Evolutionary conservation across 805 yeast genomes (phyloP), one percentile per base, ranked within the genome.

Genomic region (Wickerhamomyces bovis): DNA sequence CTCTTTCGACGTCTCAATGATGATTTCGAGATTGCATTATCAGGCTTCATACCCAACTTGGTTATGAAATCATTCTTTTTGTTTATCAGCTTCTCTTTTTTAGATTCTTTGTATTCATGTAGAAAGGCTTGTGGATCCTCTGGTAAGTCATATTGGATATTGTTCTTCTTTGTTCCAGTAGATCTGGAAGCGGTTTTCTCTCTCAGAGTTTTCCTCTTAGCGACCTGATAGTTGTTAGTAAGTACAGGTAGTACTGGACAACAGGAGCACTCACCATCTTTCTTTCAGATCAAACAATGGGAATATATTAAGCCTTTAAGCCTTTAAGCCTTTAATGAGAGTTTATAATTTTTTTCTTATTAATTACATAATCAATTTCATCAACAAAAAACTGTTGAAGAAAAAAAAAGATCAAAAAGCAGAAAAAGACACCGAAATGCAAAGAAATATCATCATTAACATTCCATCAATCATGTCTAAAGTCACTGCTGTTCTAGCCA

Each of bases 1-100:
- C 86, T 78, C 55, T 82, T 81, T 53, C 88, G 73, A 62, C 83
- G 73, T 58, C 88, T 73, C 3, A 75, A 51, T 0, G 89, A 70
- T 6, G 88, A 80, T 60, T 85, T 85, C 19, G 89, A 81, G 39
- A 85, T 71, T 20, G 77, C 76, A 16, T 38, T 31, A 18, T 41
- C 58, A 6, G 62, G 53, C 43, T 65, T 67, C 48, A 62, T 58
- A 23, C 65, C 67, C 48, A 73, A 68, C 44, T 62, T 68, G 35
- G 65, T 69, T 25, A 70, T 61, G 52, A 76, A 71, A 28, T 60
- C 60, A 28, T 58, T 61, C 28, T 71, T 57, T 52, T 70, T 75
- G 28, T 58, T 64, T 39, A 52, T 56, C 41, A 69, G 75, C 51
- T 78, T 81, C 20, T 76, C 81, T 58, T 70, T 77, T 60, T 80